Conservation (phyloP, 495 filamentous ascomycete species). For the Hypomontagnella submonticulosa region DNA sequence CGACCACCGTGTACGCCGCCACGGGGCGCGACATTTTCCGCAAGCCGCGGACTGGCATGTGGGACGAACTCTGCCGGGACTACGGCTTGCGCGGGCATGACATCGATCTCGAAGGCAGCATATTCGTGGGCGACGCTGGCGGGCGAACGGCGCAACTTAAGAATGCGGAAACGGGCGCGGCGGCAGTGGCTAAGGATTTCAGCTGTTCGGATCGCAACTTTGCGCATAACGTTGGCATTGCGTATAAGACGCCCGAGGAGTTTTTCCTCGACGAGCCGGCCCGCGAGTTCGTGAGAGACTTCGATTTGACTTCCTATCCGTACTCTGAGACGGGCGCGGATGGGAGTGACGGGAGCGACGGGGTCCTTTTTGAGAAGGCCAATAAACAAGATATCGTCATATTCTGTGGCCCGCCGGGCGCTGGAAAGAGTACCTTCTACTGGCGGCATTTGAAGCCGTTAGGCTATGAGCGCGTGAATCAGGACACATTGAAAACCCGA, state of each 20-base stretch:
- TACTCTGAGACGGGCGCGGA: conserved; percentile 34
- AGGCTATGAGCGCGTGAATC: conserved; percentile 87
- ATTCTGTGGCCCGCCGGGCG: conserved; percentile 87
- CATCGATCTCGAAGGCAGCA: conserved; percentile 72
- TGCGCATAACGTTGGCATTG: conserved; percentile 81
- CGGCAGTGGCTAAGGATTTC: conserved; percentile 59
- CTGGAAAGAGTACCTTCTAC: conserved; percentile 93
- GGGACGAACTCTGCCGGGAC: conserved; percentile 81
- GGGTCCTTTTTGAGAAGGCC: conserved; percentile 65
- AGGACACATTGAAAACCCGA: conserved; percentile 82
- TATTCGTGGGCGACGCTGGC: conserved; percentile 93
- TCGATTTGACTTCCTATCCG: conserved; percentile 65
- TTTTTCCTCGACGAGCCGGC: conserved; percentile 78
- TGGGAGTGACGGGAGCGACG: conserved; percentile 1
- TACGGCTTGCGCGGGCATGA: conserved; percentile 72
- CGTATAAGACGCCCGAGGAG: conserved; percentile 89
- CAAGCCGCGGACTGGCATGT: conserved; percentile 92
- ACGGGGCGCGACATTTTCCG: conserved; percentile 81
- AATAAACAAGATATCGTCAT: conserved; percentile 80
- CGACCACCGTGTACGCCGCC: conserved; percentile 84
- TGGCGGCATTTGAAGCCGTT: conserved; percentile 80
- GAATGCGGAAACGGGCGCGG: conserved; percentile 27
- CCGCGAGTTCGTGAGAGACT: conserved; percentile 70
- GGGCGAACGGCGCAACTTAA: conserved; percentile 54
- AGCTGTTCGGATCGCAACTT: conserved; percentile 88